Conservation (phyloP, 164 flowering plant species). For the Malania oleifera region DNA sequence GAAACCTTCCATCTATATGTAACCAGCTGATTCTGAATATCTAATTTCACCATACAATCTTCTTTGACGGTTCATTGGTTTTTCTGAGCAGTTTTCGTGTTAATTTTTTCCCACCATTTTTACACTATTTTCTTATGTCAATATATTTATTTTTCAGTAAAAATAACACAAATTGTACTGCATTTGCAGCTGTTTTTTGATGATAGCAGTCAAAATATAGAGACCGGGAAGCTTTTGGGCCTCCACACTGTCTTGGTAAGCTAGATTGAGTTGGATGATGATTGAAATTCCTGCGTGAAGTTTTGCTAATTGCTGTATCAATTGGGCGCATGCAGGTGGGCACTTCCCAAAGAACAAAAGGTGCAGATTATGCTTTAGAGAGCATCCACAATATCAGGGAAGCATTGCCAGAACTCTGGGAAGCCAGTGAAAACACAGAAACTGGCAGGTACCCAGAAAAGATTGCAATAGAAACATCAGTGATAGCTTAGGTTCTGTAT, state of each 20-base stretch:
- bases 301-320: background rate
- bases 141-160: too few species aligned
- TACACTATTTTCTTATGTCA: background rate
- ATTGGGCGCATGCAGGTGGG: constrained; percentile 56
- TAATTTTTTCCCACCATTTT: background rate
- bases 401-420: constrained; percentile 91
- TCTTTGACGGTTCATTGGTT: background rate
- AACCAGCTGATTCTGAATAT: too few species aligned
- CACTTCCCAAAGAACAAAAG: constrained; percentile 47
- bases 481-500: constrained; percentile 43
- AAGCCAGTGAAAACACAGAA: constrained; percentile 42
- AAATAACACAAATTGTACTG: background rate
- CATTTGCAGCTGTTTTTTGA: constrained; percentile 83
- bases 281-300: background rate
- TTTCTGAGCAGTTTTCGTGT: background rate
- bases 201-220: constrained; percentile 80
- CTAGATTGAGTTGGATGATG: background rate
- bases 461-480: constrained; percentile 59
- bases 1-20: too few species aligned
- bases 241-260: constrained; percentile 89
- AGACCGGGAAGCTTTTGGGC: constrained; percentile 60
- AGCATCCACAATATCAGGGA: constrained; percentile 90
- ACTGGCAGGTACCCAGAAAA: constrained; percentile 38
- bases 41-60: background rate
- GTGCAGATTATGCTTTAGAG: constrained; percentile 84